Percentiles rank a stretch among this genome's conserved stretches.
Evolutionary conservation across 306 rosid species (phyloP).

Genomic region (Fragaria vesca): DNA sequence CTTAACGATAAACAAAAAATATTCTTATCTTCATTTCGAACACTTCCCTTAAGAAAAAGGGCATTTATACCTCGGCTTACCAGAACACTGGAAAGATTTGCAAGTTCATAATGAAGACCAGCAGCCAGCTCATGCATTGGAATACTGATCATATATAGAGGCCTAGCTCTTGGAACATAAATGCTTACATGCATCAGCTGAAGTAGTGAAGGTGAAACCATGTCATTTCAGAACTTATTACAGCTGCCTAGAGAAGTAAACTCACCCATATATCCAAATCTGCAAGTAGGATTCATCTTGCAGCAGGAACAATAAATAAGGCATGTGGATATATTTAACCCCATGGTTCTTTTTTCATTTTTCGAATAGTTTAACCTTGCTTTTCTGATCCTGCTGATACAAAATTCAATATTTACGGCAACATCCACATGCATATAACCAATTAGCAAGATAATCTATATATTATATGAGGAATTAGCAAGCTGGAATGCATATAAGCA

Average conservation of each 20-base stretch:
- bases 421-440: neutral
- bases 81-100: neutral
- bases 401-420: conserved; percentile 2
- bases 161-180: neutral
- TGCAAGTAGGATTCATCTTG: neutral
- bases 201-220: neutral
- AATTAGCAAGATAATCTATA: neutral
- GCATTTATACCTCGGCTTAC: conserved; percentile 1
- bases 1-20: neutral
- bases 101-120: conserved; percentile 7
- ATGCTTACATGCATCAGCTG: too few relatives aligned
- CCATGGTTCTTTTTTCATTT: neutral
- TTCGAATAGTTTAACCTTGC: neutral
- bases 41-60: neutral
- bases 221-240: conserved; percentile 42
- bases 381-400: conserved; percentile 4
- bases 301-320: conserved; percentile 28
- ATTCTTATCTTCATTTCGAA: neutral
- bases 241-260: conserved; percentile 33
- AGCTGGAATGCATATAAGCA: conserved; percentile 25
- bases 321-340: conserved; percentile 14
- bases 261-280: conserved; percentile 16
- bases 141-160: neutral
- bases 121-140: conserved; percentile 16
- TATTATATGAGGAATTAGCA: neutral